Base-by-base conservation (phyloP, 2,329 filamentous ascomycete genomes). In the Volutella citrinella region DNA sequence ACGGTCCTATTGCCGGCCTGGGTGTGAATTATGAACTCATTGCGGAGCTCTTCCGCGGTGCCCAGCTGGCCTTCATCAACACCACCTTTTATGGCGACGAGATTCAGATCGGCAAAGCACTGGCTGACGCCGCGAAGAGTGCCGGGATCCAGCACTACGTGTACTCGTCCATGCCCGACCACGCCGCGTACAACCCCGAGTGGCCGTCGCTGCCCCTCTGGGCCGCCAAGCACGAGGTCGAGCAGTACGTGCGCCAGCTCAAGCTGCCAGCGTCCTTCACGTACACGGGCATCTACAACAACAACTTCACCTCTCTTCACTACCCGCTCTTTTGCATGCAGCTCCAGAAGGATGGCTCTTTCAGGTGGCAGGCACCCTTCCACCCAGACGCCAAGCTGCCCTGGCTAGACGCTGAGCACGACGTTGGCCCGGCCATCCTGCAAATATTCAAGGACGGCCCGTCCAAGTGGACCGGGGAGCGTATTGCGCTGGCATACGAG, bases 291-390 rank as follows among this genome's bases (percentile, higher is more conserved):
- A 96, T 96, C 52, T 98, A 97, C 72, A 95, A 97, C 72, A 97
- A 97, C 66, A 97, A 98, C 61, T 98, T 97, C 65, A 97, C 91
- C 19, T 93, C 87, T 28, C 73, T 96, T 19, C 81, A 80, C 2
- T 97, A 95, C 56, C 93, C 93, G 2, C 74, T 97, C 5, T 97
- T 97, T 68, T 93, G 90, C 65, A 95, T 96, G 85, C 88, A 94
- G 45, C 69, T 95, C 28, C 82, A 88, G 61, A 62, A 72, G 3
- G 88, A 96, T 52, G 89, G 87, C 13, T 89, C 85, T 34, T 96
- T 96, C 59, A 69, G 83, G 38, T 97, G 93, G 93, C 82, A 88
- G 56, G 91, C 91, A 3, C 93, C 93, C 1, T 97, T 97, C 61
- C 87, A 95, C 52, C 86, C 88, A 3, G 78, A 95, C 50, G 84